A percentile compares a stretch with the other conserved stretches of the same genome.
These are phyloP conservation scores for Trichophyton verrucosum DNA, from an alignment of 2,329 filamentous ascomycete species.

Conservation along the genomic window DNA sequence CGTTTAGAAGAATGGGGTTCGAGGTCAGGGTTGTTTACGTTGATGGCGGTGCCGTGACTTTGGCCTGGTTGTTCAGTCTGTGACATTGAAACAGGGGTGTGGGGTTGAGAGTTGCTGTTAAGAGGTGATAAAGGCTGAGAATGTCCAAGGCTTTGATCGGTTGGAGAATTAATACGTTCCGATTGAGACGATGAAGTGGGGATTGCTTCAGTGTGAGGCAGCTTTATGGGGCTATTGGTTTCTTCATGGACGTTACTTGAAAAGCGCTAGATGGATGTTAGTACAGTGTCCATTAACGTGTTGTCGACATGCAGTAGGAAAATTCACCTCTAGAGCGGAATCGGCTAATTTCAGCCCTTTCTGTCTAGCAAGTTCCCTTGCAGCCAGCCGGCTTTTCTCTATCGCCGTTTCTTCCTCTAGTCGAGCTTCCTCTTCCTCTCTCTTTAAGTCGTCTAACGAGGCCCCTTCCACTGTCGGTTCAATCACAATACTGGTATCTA, in stretches of 20 bases:
- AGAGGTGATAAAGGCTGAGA: background rate
- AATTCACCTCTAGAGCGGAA: conserved; percentile 21
- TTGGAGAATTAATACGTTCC: background rate
- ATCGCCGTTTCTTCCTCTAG: conserved; percentile 46
- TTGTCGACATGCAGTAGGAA: background rate
- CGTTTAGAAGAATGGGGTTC: background rate
- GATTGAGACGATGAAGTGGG: background rate
- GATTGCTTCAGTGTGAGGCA: no score
- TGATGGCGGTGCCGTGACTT: background rate
- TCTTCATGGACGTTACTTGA: no score
- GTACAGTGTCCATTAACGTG: background rate
- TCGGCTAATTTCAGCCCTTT: conserved; percentile 36
- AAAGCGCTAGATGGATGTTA: no score
- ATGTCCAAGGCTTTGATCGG: background rate
- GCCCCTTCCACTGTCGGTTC: conserved; percentile 27
- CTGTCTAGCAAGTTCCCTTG: conserved; percentile 42
- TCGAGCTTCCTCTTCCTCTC: conserved; percentile 44
- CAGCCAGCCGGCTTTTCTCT: conserved; percentile 42
- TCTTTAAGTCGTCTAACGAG: conserved; percentile 43
- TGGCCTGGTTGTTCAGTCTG: background rate
- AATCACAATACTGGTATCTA: conserved; percentile 16
- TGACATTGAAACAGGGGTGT: background rate
- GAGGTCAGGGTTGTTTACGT: background rate
- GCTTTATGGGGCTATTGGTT: no score
- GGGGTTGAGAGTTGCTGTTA: background rate